Base-by-base conservation (phyloP, 2,329 filamentous ascomycete species). In the Ceratocystiopsis minuta region DNA sequence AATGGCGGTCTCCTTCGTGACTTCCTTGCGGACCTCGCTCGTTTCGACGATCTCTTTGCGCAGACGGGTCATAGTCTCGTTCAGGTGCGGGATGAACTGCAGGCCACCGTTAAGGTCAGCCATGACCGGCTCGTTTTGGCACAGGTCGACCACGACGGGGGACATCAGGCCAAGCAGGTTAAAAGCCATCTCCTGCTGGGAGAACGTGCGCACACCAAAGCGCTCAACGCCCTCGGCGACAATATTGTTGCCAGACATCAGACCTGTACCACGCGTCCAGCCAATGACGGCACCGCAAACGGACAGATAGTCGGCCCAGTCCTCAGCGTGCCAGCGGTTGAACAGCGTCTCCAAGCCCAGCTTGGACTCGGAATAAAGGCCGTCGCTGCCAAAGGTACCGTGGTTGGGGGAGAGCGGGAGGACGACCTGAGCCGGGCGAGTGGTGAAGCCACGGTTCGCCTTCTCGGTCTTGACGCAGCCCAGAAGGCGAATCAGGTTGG, bases 141-240 rank as follows among this genome's bases (percentile, higher is more conserved):
- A 98, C 36, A 98, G 74, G 57, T 98, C 86, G 51, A 94, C 87
- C 53, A 98, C 83, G 24, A 79, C 73, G 34, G 90, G 87, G 1
- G 87, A 82, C 90, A 98, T 94, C 41, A 98, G 74, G 51, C 90
- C 88, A 37, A 98, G 75, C 50, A 98, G 64, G 64, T 98, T 98
- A 71, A 98, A 98, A 15, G 90, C 90, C 90, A 98, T 98, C 63
- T 98, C 90, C 59, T 94, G 86, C 64, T 96, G 90, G 11, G 88
- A 96, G 70, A 98, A 98, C 4, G 90, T 98, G 53, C 90, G 86
- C 20, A 96, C 90, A 54, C 90, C 90, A 51, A 92, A 90, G 53
- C 83, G 84, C 67, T 98, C 90, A 43, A 98, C 85, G 46, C 88
- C 90, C 60, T 96, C 88, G 33, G 90, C 90, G 50, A 96, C 87